Base-by-base conservation (phyloP, 139 green algal genomes). In the Chlorella sp. region DNA sequence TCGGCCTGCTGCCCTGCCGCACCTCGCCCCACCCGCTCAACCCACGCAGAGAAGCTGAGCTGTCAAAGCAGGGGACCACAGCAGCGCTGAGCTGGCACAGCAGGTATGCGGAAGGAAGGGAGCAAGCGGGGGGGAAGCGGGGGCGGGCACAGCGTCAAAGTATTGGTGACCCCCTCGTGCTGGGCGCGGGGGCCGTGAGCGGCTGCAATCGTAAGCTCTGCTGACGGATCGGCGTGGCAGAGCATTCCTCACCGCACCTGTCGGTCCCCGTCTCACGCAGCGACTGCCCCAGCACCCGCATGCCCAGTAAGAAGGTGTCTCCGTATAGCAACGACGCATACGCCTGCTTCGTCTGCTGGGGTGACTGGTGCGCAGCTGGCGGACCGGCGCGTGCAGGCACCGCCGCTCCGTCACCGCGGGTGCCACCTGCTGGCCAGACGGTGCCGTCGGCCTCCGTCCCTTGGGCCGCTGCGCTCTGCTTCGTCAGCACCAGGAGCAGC, bases 251-350 rank as follows among this genome's bases (percentile, higher is more conserved):
- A 36, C 34, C 88, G 36, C 61, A 93, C 90, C 90, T 89, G 24
- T 22, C 93, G 28, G 93, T 95, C 1, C 92, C 89, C 0, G 91
- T 93, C 76, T 96, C 93, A 18, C 91, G 61, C 21, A 97, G 66
- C 26, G 91, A 95, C 39, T 96, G 93, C 7, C 95, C 95, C 21
- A 97, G 91, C 42, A 97, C 95, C 0, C 95, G 90, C 21, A 95
- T 86, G 15, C 91, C 94, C 9, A 96, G 85, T 32, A 96, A 34
- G 75, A 96, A 97, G 14, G 92, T 79, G 22, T 97, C 92, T 18
- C 90, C 90, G 86, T 97, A 97, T 0, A 96, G 81, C 14, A 97
- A 92, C 12, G 95, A 93, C 0, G 92, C 93, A 42, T 95, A 97
- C 21, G 95, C 95, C 79, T 96, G 90, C 48, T 57, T 57, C 21